Percentiles rank a stretch among this genome's conserved stretches.
Evolutionary conservation across 202 grass and related monocot species (phyloP).

Genomic region (Schoenoplectus tabernaemontani): DNA sequence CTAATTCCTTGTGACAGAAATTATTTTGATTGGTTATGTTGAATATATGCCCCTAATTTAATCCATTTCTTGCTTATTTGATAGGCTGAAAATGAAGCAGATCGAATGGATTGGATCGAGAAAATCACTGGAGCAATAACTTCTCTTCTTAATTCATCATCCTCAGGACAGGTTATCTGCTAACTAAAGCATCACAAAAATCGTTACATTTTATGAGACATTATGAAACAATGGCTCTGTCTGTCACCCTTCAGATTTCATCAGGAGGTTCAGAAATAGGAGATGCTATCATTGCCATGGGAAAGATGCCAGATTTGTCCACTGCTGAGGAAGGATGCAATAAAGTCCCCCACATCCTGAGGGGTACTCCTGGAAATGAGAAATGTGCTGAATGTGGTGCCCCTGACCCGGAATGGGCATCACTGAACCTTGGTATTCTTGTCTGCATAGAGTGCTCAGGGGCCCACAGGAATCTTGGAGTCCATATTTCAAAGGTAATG

Average conservation of each 20-base stretch:
- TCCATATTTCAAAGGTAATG: constrained; percentile 97
- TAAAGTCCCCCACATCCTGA: constrained; percentile 33
- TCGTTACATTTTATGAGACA: neutral
- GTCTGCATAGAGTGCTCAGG: constrained; percentile 99
- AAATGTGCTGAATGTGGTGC: constrained; percentile 87
- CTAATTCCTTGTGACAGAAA: neutral
- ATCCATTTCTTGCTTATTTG: constrained; percentile 25
- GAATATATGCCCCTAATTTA: neutral
- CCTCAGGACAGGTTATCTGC: constrained; percentile 62
- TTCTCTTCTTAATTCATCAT: constrained; percentile 71
- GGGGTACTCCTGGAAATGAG: constrained; percentile 67
- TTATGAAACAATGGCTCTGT: neutral
- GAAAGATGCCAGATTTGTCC: constrained; percentile 13
- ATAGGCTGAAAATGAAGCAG: constrained; percentile 88
- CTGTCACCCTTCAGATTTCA: constrained; percentile 1
- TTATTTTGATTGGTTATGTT: neutral
- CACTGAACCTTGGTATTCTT: constrained; percentile 87
- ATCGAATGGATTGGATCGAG: constrained; percentile 98
- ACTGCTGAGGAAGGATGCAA: constrained; percentile 2
- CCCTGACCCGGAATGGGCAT: constrained; percentile 88
- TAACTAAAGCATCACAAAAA: neutral
- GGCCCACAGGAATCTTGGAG: constrained; percentile 92
- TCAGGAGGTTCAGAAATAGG: constrained; percentile 8
- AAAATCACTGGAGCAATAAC: constrained; percentile 99
- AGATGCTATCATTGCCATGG: constrained; percentile 25